phyloP scores from a whole-genome alignment of 1,284 basidiomycete genomes.

The Cutaneotrichosporon spelunceum region DNA sequence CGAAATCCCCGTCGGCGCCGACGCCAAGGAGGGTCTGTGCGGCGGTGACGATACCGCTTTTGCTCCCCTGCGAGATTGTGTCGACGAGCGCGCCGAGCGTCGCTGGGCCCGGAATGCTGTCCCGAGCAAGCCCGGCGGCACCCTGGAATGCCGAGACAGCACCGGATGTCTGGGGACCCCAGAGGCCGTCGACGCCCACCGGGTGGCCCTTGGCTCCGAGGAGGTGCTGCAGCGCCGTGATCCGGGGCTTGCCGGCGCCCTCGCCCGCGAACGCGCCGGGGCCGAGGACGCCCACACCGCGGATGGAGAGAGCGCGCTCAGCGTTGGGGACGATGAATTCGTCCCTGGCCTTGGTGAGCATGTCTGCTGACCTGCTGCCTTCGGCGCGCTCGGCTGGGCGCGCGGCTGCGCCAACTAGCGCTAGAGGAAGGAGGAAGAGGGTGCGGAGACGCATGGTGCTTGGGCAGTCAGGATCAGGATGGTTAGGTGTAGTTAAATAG shows the following conservation, averaged over 20 bases:
- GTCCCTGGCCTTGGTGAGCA: too few relatives aligned
- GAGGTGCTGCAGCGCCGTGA: constrained; percentile 13
- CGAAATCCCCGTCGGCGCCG: constrained; percentile 14
- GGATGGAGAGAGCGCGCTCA: neutral
- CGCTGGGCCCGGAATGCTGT: constrained; percentile 8
- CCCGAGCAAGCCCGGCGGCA: neutral
- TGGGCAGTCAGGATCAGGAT: too few relatives aligned
- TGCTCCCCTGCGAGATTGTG: neutral
- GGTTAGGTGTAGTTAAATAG: too few relatives aligned
- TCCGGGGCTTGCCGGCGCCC: neutral
- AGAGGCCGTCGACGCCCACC: constrained; percentile 9
- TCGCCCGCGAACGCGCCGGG: constrained; percentile 4
- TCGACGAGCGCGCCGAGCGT: constrained; percentile 16
- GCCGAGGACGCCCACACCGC: constrained; percentile 6
- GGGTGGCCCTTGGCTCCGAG: constrained; percentile 6
- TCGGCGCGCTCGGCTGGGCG: too few relatives aligned
- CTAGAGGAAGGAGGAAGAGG: too few relatives aligned
- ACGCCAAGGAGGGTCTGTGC: constrained; percentile 10
- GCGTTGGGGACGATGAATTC: too few relatives aligned
- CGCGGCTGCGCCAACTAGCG: too few relatives aligned
- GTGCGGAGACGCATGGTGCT: too few relatives aligned
- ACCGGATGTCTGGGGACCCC: constrained; percentile 4
- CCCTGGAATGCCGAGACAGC: constrained; percentile 9
- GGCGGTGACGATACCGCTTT: constrained; percentile 1
- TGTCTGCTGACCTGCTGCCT: too few relatives aligned